These are phyloP conservation scores for Boletus rex-veris DNA, from an alignment of 768 basidiomycete species.

Conservation along the genomic window DNA sequence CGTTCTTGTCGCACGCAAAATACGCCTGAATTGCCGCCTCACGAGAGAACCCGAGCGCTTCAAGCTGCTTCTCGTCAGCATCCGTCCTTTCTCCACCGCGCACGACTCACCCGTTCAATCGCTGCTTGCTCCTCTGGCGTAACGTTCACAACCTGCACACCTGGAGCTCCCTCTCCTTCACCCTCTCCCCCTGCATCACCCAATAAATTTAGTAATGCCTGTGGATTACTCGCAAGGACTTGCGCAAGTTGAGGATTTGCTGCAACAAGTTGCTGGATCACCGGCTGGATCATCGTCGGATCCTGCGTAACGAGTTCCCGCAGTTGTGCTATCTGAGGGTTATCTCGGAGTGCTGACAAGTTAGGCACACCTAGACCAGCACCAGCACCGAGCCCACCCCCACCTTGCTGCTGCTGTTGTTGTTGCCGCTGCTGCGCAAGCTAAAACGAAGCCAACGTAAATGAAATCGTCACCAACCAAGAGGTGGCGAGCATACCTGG, in stretches of 20 bases:
- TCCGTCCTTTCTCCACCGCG: not conserved
- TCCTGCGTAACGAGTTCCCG: constrained; percentile 72
- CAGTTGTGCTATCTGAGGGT: constrained; percentile 67
- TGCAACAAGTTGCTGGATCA: constrained; percentile 78
- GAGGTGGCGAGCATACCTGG: constrained; percentile 48
- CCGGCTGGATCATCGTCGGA: constrained; percentile 70
- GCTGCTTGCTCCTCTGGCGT: constrained; percentile 87
- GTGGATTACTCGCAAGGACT: constrained; percentile 66
- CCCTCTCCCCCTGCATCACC: constrained; percentile 42
- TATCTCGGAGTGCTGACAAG: constrained; percentile 52
- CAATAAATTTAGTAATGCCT: constrained; percentile 61
- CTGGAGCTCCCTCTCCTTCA: constrained; percentile 36
- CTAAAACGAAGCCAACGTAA: constrained; percentile 33
- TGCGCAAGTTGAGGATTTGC: constrained; percentile 76
- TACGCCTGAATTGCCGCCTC: constrained; percentile 85
- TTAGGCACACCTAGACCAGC: constrained; percentile 35
- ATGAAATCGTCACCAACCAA: not conserved
- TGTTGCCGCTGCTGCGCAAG: constrained; percentile 65
- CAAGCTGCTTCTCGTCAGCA: constrained; percentile 49
- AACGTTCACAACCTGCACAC: constrained; percentile 55
- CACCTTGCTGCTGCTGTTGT: constrained; percentile 34
- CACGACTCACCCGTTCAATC: constrained; percentile 73
- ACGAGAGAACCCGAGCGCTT: constrained; percentile 83
- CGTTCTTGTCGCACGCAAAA: constrained; percentile 94
- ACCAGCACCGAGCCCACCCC: constrained; percentile 25